A percentile compares a stretch with the other conserved stretches of the same genome.
Conservation (phyloP, 371 early-diverging fungal genomes). For the Dinochytrium kinnereticum region DNA sequence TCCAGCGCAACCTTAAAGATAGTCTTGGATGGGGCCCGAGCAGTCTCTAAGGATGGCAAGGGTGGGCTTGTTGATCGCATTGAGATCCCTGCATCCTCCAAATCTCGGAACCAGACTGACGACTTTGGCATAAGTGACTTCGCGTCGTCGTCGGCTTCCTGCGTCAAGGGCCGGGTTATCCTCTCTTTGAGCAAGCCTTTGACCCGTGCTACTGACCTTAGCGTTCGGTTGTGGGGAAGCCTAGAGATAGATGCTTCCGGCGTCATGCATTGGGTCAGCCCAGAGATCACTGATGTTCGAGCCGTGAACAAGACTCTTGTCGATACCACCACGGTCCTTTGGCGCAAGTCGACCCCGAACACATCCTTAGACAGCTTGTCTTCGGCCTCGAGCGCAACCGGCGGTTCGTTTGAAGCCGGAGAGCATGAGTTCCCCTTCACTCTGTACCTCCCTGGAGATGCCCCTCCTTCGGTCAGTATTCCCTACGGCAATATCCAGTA, state of each 20-base stretch:
- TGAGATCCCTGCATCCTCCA: slow-evolving; percentile 4
- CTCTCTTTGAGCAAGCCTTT: not conserved
- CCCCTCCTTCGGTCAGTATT: not conserved
- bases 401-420: slow-evolving; percentile 12
- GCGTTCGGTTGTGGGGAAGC: not conserved
- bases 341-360: not conserved
- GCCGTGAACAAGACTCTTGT: not conserved
- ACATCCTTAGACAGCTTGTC: not conserved
- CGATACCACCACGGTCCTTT: not conserved
- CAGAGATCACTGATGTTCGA: not conserved
- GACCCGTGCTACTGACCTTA: not conserved
- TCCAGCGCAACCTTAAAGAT: not conserved
- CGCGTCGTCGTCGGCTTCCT: not conserved
- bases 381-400: no score
- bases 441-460: not conserved
- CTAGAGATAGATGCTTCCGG: not conserved
- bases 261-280: slow-evolving; percentile 20
- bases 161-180: slow-evolving; percentile 11
- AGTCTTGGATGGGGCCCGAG: not conserved
- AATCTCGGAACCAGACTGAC: not conserved
- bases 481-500: slow-evolving; percentile 13
- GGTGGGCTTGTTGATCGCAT: not conserved
- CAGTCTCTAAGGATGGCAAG: not conserved
- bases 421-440: slow-evolving; percentile 13
- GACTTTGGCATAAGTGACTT: not conserved